Conservation (phyloP, 2,329 filamentous ascomycete genomes). For the Herpotrichia juniperi region DNA sequence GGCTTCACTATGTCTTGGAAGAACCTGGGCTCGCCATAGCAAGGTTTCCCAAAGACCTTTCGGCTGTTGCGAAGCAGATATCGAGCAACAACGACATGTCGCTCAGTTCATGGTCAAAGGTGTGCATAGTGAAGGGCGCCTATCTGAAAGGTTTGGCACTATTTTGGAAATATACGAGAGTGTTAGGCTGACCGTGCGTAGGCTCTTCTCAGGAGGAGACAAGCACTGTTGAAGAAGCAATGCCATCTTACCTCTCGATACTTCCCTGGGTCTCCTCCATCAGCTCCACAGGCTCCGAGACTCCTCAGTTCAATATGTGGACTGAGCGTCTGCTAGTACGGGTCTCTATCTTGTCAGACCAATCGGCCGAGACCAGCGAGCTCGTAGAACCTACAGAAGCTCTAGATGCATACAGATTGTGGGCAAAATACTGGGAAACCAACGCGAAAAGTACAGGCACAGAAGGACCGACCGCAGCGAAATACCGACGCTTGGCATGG, state of each 20-base stretch:
- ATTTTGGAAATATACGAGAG: no score
- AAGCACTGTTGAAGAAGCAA: conserved; percentile 60
- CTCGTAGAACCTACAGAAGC: conserved; percentile 41
- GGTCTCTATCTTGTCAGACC: conserved; percentile 72
- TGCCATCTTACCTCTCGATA: conserved; percentile 70
- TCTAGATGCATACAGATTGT: conserved; percentile 61
- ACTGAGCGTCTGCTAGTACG: conserved; percentile 78
- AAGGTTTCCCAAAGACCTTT: conserved; percentile 68
- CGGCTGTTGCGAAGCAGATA: conserved; percentile 29
- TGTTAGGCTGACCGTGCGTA: conserved; percentile 28
- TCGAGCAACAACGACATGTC: conserved; percentile 38
- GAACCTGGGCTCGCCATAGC: conserved; percentile 69
- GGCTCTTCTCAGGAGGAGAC: conserved; percentile 54
- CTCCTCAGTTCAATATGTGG: conserved; percentile 73
- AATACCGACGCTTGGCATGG: conserved; percentile 72
- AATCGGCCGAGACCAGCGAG: conserved; percentile 53
- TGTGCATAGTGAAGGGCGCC: conserved; percentile 78
- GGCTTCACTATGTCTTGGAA: conserved; percentile 79
- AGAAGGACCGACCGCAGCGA: conserved; percentile 26
- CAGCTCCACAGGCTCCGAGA: conserved; percentile 55
- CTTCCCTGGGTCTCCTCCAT: conserved; percentile 67
- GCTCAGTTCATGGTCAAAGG: conserved; percentile 76
- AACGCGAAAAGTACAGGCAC: conserved; percentile 21
- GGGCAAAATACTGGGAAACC: conserved; percentile 70
- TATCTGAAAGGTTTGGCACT: conserved; percentile 73